Base-by-base conservation (phyloP, 2,329 filamentous ascomycete species). In the Neonectria coccinea region DNA sequence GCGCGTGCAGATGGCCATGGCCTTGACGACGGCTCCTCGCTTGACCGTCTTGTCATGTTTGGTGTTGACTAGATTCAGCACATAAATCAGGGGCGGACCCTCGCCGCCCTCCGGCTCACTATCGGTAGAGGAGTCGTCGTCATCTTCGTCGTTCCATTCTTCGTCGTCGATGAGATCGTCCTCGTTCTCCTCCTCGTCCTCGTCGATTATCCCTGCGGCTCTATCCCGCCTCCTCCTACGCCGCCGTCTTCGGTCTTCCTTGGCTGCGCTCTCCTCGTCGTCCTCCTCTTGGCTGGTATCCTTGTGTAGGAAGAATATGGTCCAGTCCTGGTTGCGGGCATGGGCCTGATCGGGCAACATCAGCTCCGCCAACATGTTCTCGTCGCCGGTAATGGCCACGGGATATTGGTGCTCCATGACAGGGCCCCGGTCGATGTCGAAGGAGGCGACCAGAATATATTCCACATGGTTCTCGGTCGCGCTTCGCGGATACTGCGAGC, bases 351-450 rank as follows among this genome's bases (percentile, higher is more conserved):
- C 96, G 0, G 96, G 96, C 77, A 99, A 83, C 96, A 99, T 99
- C 75, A 99, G 88, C 83, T 99, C 96, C 7, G 96, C 96, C 75
- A 99, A 82, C 94, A 98, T 98, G 75, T 97, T 92, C 82, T 99
- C 96, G 77, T 99, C 95, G 33, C 96, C 95, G 55, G 94, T 97
- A 67, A 99, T 98, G 55, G 95, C 90, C 45, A 93, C 91, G 0
- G 96, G 96, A 76, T 95, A 99, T 77, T 99, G 96, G 77, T 99
- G 94, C 77, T 99, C 96, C 96, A 99, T 98, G 73, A 97, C 90
- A 51, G 95, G 95, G 3, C 96, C 96, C 57, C 93, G 90, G 78
- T 98, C 95, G 74, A 98, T 97, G 79, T 98, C 94, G 80, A 99
- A 99, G 2, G 94, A 97, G 4, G 96, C 96, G 59, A 99, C 96